Evolutionary conservation across 2,329 filamentous ascomycete species (phyloP).

Genomic region (Talaromyces sp.): DNA sequence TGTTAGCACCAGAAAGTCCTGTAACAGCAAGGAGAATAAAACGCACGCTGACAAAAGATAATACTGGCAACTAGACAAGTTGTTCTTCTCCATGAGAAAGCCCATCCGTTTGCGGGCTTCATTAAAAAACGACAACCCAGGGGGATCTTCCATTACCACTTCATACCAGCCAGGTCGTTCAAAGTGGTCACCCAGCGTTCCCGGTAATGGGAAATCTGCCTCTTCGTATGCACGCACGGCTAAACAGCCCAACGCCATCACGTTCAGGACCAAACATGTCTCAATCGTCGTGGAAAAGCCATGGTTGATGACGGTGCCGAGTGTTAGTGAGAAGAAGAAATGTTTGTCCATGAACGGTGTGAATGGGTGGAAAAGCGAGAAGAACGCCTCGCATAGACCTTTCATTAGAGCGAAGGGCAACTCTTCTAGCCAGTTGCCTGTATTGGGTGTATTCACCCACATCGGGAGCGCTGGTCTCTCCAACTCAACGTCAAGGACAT

Average conservation of each 20-base stretch:
- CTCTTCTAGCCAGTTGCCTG: constrained; percentile 42
- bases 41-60: constrained; percentile 47
- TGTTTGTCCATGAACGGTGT: constrained; percentile 51
- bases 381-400: constrained; percentile 50
- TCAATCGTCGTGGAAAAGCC: constrained; percentile 50
- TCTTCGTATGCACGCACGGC: constrained; percentile 48
- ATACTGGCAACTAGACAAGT: constrained; percentile 49
- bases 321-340: constrained; percentile 48
- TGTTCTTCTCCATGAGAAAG: constrained; percentile 48
- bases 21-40: background rate
- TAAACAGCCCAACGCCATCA: constrained; percentile 49
- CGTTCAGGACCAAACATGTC: constrained; percentile 47
- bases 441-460: constrained; percentile 31
- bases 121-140: constrained; percentile 51
- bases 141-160: constrained; percentile 36
- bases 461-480: constrained; percentile 42
- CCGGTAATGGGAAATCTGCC: constrained; percentile 44
- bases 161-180: constrained; percentile 35
- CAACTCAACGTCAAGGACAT: constrained; percentile 48
- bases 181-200: constrained; percentile 30
- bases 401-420: constrained; percentile 47
- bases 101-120: constrained; percentile 50
- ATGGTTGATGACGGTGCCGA: constrained; percentile 46
- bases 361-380: constrained; percentile 51
- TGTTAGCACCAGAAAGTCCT: background rate